Evolutionary conservation across 345 rosid genomes (phyloP).

Genomic region (Euclidium syriacum): DNA sequence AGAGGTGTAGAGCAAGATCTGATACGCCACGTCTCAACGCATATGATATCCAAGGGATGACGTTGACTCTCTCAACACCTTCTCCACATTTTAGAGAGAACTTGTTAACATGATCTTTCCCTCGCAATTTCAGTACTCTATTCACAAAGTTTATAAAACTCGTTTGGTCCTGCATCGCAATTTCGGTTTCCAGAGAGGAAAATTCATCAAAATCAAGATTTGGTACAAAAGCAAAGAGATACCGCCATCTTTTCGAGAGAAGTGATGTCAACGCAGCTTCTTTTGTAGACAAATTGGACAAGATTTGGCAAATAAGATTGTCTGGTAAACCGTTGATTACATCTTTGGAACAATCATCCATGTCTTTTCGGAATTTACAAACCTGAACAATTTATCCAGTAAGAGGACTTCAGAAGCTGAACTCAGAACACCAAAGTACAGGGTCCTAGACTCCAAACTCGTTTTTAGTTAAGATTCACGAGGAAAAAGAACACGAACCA

Average conservation of each 20-base stretch:
- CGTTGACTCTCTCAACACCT: constrained; percentile 17
- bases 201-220: constrained; percentile 12
- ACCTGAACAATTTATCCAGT: constrained; percentile 8
- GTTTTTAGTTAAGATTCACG: background rate
- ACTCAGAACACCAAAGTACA: background rate
- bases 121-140: constrained; percentile 20
- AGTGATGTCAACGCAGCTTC: constrained; percentile 28
- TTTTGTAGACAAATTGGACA: constrained; percentile 19
- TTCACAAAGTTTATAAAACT: constrained; percentile 27
- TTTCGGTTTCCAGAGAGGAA: background rate
- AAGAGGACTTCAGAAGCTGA: background rate
- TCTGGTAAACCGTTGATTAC: constrained; percentile 20
- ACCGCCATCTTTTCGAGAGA: constrained; percentile 26
- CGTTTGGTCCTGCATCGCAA: too few species aligned
- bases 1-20: constrained; percentile 19
- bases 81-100: constrained; percentile 30
- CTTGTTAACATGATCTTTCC: constrained; percentile 15
- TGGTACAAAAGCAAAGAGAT: constrained; percentile 22
- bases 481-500: background rate
- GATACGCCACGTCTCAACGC: constrained; percentile 24
- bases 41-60: constrained; percentile 25
- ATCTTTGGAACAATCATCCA: constrained; percentile 12
- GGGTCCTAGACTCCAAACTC: background rate
- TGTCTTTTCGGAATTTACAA: background rate
- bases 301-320: constrained; percentile 27